These are phyloP conservation scores for Diaporthe longicolla DNA, from an alignment of 2,329 filamentous ascomycete species.

Conservation along the genomic window DNA sequence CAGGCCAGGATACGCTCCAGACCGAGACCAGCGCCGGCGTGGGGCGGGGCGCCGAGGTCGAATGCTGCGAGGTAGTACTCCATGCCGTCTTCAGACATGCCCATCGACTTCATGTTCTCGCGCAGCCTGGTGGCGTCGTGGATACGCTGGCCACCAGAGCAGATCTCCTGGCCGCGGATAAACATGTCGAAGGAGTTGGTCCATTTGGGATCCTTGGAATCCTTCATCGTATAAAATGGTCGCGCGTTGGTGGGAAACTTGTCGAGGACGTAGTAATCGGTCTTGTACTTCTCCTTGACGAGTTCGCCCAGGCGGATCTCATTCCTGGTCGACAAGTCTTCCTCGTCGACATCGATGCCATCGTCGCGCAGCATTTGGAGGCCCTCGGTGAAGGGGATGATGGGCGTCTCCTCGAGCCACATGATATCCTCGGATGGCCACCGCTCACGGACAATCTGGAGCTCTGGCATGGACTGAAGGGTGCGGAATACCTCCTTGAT, in stretches of 20 bases:
- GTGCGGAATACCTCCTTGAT: constrained; percentile 80
- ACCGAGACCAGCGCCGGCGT: constrained; percentile 91
- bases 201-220: constrained; percentile 77
- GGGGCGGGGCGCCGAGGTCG: constrained; percentile 88
- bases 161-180: constrained; percentile 91
- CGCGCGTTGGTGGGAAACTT: constrained; percentile 89
- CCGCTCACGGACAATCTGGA: constrained; percentile 84
- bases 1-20: constrained; percentile 91
- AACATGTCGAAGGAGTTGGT: constrained; percentile 98
- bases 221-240: constrained; percentile 93
- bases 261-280: constrained; percentile 95
- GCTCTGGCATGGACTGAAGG: constrained; percentile 73
- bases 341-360: constrained; percentile 77
- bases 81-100: constrained; percentile 86
- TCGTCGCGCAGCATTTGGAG: constrained; percentile 88
- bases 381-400: constrained; percentile 84
- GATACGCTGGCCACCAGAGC: constrained; percentile 93
- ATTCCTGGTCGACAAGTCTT: constrained; percentile 87
- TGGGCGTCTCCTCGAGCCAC: constrained; percentile 87
- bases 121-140: constrained; percentile 83
- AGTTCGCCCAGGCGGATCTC: constrained; percentile 89
- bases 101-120: constrained; percentile 80
- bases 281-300: constrained; percentile 87
- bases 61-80: constrained; percentile 92
- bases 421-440: constrained; percentile 90